Evolutionary conservation across 2,329 filamentous ascomycete genomes (phyloP), one percentile per base, ranked within the genome.

Genomic region (Seiridium unicorne): DNA sequence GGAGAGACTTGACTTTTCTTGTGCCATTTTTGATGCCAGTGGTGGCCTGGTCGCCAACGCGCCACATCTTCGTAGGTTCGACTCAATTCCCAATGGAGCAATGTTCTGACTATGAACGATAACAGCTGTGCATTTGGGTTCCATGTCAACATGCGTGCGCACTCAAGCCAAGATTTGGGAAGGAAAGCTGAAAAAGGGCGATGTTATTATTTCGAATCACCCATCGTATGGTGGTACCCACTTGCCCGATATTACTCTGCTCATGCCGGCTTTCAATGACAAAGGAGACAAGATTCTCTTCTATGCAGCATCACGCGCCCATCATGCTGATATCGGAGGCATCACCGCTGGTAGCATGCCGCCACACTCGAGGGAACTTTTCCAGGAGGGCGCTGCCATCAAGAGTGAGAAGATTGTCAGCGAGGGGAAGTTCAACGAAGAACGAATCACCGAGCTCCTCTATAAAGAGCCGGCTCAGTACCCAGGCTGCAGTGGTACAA

Each of bases 201-300:
- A 95, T 71, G 91, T 95, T 0, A 83, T 95, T 47, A 90, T 94
- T 5, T 91, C 90, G 0, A 95, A 95, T 67, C 91, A 95, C 69
- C 91, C 91, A 1, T 91, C 92, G 71, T 93, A 88, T 68, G 91
- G 91, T 40, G 91, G 91, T 46, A 96, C 92, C 0, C 91, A 95
- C 77, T 76, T 95, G 34, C 91, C 91, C 1, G 91, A 95, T 69
- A 91, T 95, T 60, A 95, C 91, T 0, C 88, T 93, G 34, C 83
- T 92, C 60, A 93, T 91, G 40, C 91, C 91, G 0, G 90, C 91
- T 1, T 94, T 94, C 73, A 86, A 86, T 63, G 72, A 74, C 13
- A 71, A 72, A 44, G 88, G 87, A 3, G 84, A 89, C 60, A 84
- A 89, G 13, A 93, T 94, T 61, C 82, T 93, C 58, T 94, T 94